Percentiles rank a stretch among this genome's conserved stretches.
These are phyloP conservation scores for Hura crepitans DNA, from an alignment of 441 rosid genomes.

Conservation along the genomic window DNA sequence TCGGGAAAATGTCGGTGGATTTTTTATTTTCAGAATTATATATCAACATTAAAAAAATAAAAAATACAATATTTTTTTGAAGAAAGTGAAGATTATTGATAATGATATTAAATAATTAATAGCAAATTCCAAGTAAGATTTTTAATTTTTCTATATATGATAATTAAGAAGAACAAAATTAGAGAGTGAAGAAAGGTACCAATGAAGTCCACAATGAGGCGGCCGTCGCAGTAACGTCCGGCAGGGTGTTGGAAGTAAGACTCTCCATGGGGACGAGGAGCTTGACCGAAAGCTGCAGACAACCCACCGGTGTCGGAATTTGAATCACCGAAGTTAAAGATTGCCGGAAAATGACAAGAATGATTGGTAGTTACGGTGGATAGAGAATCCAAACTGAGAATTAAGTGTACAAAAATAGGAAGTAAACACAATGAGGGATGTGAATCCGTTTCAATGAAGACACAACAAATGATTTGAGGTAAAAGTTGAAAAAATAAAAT, in stretches of 20 bases:
- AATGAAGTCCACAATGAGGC: slow-evolving; percentile 37
- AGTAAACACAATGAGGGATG: slow-evolving; percentile 14
- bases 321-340: slow-evolving; percentile 47
- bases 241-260: slow-evolving; percentile 39
- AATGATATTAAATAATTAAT: no score
- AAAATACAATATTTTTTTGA: no score
- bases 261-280: slow-evolving; percentile 34
- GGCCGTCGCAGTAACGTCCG: slow-evolving; percentile 42
- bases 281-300: slow-evolving; percentile 35
- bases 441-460: no score
- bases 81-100: no score
- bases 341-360: slow-evolving; percentile 33
- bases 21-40: no score
- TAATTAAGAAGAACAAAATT: neutral
- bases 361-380: neutral
- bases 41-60: no score
- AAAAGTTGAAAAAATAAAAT: no score
- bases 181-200: slow-evolving; percentile 22
- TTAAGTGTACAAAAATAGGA: slow-evolving; percentile 15
- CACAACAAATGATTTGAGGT: no score
- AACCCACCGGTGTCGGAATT: slow-evolving; percentile 45
- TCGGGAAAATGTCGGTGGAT: no score
- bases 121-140: no score
- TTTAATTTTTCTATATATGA: no score
- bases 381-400: neutral